Percentiles rank a stretch among this genome's conserved stretches.
Conservation (phyloP, 2,329 filamentous ascomycete genomes). For the Mariannaea elegans region DNA sequence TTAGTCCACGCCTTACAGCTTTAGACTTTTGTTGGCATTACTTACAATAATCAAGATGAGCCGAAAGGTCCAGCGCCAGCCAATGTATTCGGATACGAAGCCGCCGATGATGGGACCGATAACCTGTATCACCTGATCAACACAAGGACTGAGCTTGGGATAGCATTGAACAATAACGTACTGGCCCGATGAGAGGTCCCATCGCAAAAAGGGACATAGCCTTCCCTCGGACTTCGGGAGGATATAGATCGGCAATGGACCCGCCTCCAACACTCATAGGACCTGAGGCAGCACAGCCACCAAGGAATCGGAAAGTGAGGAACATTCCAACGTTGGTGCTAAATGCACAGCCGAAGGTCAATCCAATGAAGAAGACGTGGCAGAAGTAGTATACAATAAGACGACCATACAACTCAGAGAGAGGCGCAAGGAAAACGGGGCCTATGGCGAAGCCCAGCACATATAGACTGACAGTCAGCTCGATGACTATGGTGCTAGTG, state of each 20-base stretch:
- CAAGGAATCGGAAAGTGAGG: conserved; percentile 57
- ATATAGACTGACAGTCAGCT: conserved; percentile 33
- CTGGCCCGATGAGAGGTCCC: conserved; percentile 59
- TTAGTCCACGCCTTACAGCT: background rate
- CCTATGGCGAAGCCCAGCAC: conserved; percentile 32
- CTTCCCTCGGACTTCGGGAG: conserved; percentile 54
- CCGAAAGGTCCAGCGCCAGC: conserved; percentile 63
- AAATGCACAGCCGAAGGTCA: conserved; percentile 60
- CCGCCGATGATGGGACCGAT: conserved; percentile 60
- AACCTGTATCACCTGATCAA: conserved; percentile 12
- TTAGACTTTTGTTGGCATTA: too few relatives aligned
- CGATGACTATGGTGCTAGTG: conserved; percentile 16
- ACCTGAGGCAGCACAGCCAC: conserved; percentile 52
- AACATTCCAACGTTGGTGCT: conserved; percentile 52
- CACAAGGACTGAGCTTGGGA: too few relatives aligned
- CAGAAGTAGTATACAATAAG: background rate
- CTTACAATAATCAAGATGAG: conserved; percentile 52
- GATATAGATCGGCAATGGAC: conserved; percentile 59
- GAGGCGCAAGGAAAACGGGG: conserved; percentile 1
- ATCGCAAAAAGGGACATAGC: conserved; percentile 57
- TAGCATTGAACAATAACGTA: background rate
- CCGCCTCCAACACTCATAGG: conserved; percentile 60
- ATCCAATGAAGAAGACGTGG: conserved; percentile 55
- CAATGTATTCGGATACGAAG: conserved; percentile 50
- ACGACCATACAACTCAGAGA: conserved; percentile 16